Conservation (phyloP, 2,329 filamentous ascomycete species). For the Parastagonospora avenae region DNA sequence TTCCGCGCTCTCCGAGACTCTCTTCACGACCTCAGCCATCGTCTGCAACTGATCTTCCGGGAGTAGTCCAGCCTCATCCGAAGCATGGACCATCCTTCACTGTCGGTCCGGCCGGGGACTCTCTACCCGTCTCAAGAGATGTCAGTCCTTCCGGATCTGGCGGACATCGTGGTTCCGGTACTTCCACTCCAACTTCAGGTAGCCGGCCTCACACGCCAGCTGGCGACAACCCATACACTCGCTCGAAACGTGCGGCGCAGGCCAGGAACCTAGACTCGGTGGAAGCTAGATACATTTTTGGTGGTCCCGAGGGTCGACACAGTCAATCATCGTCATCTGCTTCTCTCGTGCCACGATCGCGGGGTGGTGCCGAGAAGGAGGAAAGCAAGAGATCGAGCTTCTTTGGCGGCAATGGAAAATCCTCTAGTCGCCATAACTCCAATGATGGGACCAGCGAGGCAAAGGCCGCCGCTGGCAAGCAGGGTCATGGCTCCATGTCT, state of each 20-base stretch:
- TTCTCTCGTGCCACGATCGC: constrained; percentile 52
- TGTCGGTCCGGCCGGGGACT: constrained; percentile 62
- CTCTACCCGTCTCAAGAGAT: constrained; percentile 59
- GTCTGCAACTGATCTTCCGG: constrained; percentile 51
- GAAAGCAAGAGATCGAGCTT: constrained; percentile 61
- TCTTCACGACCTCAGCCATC: constrained; percentile 47
- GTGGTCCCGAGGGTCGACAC: constrained; percentile 69
- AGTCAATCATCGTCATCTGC: constrained; percentile 41
- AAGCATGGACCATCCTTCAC: constrained; percentile 60
- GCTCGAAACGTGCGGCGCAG: constrained; percentile 75
- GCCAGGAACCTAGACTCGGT: constrained; percentile 68
- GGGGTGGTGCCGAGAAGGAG: constrained; percentile 44
- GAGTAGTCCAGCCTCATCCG: constrained; percentile 52
- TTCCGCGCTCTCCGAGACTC: constrained; percentile 34
- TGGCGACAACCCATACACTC: constrained; percentile 88
- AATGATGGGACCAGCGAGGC: constrained; percentile 46
- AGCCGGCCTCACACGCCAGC: constrained; percentile 78
- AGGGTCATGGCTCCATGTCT: constrained; percentile 79
- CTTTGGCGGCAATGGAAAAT: constrained; percentile 56
- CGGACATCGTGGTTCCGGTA: constrained; percentile 54
- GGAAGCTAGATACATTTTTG: constrained; percentile 85
- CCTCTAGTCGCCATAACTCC: constrained; percentile 49
- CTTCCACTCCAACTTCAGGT: constrained; percentile 62
- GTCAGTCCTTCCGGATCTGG: constrained; percentile 67
- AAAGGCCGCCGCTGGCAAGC: constrained; percentile 31